Conservation (phyloP, 352 stramenopile species). For the Pythium insidiosum region DNA sequence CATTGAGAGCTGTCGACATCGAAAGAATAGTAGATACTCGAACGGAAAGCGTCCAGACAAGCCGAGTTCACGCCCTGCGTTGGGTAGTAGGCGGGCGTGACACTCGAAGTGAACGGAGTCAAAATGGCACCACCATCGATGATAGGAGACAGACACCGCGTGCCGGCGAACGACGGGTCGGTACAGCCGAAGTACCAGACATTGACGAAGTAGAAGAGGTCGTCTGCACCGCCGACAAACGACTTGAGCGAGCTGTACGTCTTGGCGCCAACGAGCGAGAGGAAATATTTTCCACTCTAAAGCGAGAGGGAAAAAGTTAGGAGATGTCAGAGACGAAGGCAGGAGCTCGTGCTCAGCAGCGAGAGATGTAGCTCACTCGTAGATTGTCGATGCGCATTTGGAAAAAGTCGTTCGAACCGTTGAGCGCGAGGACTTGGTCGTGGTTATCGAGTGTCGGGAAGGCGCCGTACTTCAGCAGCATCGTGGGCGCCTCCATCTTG, state of each 20-base stretch:
- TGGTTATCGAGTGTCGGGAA: constrained; percentile 15
- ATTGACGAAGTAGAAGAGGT: constrained; percentile 17
- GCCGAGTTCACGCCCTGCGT: constrained; percentile 2
- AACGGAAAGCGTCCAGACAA: constrained; percentile 9
- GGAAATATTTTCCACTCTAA: constrained; percentile 17
- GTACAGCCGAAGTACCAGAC: constrained; percentile 19
- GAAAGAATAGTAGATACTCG: constrained; percentile 9
- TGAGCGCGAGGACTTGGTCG: constrained; percentile 15
- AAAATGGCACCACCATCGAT: not conserved
- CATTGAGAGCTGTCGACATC: constrained; percentile 12
- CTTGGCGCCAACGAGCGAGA: constrained; percentile 7
- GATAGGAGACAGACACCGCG: constrained; percentile 5
- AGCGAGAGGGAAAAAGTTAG: too few relatives aligned
- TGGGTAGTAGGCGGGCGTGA: constrained; percentile 4
- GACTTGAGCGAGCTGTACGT: constrained; percentile 16
- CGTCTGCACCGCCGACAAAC: constrained; percentile 10
- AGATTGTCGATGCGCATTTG: constrained; percentile 13
- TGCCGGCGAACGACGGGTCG: constrained; percentile 5
- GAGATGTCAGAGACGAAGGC: too few relatives aligned
- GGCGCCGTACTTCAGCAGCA: constrained; percentile 20
- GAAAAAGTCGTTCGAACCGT: constrained; percentile 8
- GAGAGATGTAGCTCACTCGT: too few relatives aligned
- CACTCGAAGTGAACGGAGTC: constrained; percentile 1
- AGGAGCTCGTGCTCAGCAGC: too few relatives aligned
- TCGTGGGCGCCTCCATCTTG: constrained; percentile 5